These are phyloP conservation scores for Sclerotinia nivalis DNA, from an alignment of 2,329 filamentous ascomycete genomes.

Conservation along the genomic window DNA sequence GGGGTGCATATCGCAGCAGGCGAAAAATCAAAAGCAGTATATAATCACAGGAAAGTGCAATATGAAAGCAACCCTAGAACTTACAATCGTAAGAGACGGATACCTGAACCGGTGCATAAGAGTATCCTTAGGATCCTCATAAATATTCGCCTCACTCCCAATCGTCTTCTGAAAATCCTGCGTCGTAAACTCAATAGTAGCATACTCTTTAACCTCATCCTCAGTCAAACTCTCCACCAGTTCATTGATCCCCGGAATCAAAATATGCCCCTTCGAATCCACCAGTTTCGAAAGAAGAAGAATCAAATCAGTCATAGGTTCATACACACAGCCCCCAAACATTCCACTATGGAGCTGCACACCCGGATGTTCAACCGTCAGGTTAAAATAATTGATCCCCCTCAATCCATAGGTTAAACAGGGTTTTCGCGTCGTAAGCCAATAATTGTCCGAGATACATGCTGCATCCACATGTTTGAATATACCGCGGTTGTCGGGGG, in stretches of 20 bases:
- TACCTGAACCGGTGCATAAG: conserved; percentile 17
- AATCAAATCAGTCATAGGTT: conserved; percentile 17
- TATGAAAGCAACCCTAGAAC: no score
- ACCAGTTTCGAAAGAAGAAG: conserved; percentile 10
- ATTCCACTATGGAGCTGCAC: conserved; percentile 13
- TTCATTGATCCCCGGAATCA: conserved; percentile 11
- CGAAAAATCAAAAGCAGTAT: neutral
- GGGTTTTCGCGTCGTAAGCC: conserved; percentile 15
- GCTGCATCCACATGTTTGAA: conserved; percentile 1
- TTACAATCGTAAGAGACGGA: conserved; percentile 1
- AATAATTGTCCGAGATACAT: conserved; percentile 21
- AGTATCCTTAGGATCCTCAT: neutral
- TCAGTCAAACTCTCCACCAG: neutral
- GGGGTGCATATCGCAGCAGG: neutral
- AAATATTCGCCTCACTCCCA: conserved; percentile 4
- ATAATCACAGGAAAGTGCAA: no score
- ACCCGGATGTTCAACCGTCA: neutral
- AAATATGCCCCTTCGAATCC: conserved; percentile 6
- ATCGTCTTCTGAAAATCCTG: conserved; percentile 11
- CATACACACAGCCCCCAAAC: conserved; percentile 14
- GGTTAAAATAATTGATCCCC: conserved; percentile 16
- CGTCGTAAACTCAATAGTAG: conserved; percentile 9
- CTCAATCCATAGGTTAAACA: conserved; percentile 16
- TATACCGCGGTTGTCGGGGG: neutral
- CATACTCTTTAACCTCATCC: neutral